phyloP scores from a whole-genome alignment of 2,329 filamentous ascomycete species.

The Aspergillus proliferans region DNA sequence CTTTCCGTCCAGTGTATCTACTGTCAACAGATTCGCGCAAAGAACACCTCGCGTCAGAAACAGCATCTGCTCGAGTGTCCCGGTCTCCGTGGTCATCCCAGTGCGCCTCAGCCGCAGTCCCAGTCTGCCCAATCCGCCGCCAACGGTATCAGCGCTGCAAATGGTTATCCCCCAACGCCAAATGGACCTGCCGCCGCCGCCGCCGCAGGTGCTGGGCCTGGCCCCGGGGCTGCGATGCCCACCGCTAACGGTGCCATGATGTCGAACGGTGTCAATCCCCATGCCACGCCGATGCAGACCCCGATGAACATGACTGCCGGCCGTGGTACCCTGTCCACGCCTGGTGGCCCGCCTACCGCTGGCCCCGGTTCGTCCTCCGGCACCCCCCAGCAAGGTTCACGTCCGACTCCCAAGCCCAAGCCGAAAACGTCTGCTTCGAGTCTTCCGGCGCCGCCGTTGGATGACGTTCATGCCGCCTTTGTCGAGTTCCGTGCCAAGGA shows the following conservation, averaged over 20 bases:
- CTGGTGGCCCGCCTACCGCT: constrained; percentile 24
- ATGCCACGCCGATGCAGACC: constrained; percentile 39
- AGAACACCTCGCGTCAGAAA: constrained; percentile 49
- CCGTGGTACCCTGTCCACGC: constrained; percentile 35
- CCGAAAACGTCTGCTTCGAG: constrained; percentile 33
- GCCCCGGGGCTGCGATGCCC: constrained; percentile 30
- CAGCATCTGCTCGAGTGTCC: constrained; percentile 47
- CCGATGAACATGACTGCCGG: constrained; percentile 36
- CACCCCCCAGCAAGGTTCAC: constrained; percentile 26
- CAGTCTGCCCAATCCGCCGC: constrained; percentile 32
- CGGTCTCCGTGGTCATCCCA: constrained; percentile 41
- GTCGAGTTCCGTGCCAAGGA: constrained; percentile 44
- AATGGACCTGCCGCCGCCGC: constrained; percentile 30
- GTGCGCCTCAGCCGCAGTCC: constrained; percentile 36
- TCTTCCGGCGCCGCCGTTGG: constrained; percentile 42
- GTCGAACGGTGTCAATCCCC: constrained; percentile 39
- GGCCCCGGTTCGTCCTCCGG: constrained; percentile 23
- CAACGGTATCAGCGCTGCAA: constrained; percentile 36
- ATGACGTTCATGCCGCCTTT: constrained; percentile 46
- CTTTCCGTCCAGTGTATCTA: constrained; percentile 50
- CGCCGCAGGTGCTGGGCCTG: constrained; percentile 25
- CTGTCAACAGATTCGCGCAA: constrained; percentile 48
- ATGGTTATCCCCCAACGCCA: constrained; percentile 40
- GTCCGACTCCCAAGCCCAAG: constrained; percentile 34
- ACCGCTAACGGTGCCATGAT: constrained; percentile 39